Conservation (phyloP, 2,329 filamentous ascomycete species). For the Alternaria sp. region DNA sequence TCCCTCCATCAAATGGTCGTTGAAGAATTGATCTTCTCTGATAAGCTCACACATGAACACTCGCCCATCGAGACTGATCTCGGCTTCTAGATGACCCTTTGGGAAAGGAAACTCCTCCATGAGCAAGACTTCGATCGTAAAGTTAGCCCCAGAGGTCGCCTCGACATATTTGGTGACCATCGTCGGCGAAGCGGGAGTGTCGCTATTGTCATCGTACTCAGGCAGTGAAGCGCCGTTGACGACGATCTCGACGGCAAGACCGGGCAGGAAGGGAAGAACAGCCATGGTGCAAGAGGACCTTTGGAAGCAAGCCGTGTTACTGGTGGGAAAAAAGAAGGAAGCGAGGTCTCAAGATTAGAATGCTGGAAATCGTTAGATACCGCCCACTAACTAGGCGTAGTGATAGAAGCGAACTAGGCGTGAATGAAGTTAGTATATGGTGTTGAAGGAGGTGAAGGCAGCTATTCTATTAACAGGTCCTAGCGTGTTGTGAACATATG, state of each 20-base stretch:
- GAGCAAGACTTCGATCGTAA: neutral
- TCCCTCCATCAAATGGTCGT: too few species aligned
- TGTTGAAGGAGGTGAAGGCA: neutral
- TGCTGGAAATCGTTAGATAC: neutral
- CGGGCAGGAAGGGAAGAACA: neutral
- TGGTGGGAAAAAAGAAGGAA: neutral
- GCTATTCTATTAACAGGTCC: neutral
- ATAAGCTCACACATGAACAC: too few species aligned
- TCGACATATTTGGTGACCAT: neutral
- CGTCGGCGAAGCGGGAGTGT: neutral
- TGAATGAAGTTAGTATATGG: neutral
- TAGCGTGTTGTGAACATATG: neutral
- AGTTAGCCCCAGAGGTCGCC: neutral
- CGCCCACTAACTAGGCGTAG: accelerated
- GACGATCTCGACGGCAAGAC: neutral
- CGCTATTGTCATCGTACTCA: neutral
- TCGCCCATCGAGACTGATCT: neutral
- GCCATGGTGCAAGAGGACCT: neutral
- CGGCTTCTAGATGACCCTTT: neutral
- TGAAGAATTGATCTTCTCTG: too few species aligned
- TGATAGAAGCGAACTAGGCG: neutral
- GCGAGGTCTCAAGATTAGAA: neutral
- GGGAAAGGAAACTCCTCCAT: neutral
- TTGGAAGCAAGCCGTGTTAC: neutral
- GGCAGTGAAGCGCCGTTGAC: neutral